Percentiles rank a stretch among this genome's conserved stretches.
Conservation (phyloP, 768 basidiomycete species). For the Tubosaeta sp. region DNA sequence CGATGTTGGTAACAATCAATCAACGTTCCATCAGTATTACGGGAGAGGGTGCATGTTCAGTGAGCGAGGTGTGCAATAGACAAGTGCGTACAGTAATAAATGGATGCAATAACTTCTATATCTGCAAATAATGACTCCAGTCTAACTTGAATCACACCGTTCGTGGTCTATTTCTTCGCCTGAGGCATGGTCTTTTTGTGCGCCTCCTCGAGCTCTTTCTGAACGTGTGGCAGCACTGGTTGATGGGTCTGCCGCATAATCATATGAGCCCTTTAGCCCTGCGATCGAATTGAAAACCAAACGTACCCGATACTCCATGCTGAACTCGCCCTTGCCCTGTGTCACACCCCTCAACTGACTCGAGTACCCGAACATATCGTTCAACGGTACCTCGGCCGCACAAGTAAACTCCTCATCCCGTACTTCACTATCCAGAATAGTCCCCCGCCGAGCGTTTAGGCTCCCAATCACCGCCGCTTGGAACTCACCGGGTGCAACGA, state of each 20-base stretch:
- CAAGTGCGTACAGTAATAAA: constrained; percentile 9
- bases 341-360: constrained; percentile 89
- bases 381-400: constrained; percentile 87
- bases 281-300: not conserved
- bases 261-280: not conserved
- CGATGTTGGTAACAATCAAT: not conserved
- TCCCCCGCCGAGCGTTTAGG: constrained; percentile 87
- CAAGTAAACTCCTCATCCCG: constrained; percentile 96
- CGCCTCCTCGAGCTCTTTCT: constrained; percentile 84
- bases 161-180: constrained; percentile 57
- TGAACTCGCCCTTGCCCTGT: constrained; percentile 93
- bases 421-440: constrained; percentile 93
- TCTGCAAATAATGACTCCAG: constrained; percentile 2
- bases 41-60: constrained; percentile 6
- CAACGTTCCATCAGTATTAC: not conserved
- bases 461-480: constrained; percentile 94
- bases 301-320: constrained; percentile 73
- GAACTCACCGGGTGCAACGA: constrained; percentile 94
- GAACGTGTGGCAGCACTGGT: constrained; percentile 81
- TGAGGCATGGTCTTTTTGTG: constrained; percentile 74
- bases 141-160: not conserved
- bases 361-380: constrained; percentile 99
- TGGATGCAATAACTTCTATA: constrained; percentile 18
- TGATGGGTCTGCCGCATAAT: constrained; percentile 52
- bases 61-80: constrained; percentile 6